Evolutionary conservation across 192 early-diverging fungal species (phyloP).

Genomic region (Mortierella antarctica): DNA sequence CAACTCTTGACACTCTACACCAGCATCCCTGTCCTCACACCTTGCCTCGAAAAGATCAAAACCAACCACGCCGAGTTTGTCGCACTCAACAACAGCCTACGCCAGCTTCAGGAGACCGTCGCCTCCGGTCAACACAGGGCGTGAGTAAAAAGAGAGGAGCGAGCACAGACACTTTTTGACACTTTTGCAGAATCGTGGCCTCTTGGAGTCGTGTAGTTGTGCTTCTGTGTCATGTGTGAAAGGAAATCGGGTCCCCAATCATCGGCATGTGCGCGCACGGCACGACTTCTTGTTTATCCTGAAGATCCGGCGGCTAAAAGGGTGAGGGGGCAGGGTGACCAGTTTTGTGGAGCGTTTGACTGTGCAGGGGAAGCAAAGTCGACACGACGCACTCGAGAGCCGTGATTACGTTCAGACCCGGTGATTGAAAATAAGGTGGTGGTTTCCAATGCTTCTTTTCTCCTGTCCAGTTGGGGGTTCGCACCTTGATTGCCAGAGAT

Average conservation of each 20-base stretch:
- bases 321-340: too few relatives aligned
- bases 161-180: not conserved
- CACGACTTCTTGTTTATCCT: too few relatives aligned
- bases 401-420: too few relatives aligned
- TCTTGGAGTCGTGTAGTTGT: not conserved
- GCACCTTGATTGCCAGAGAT: too few relatives aligned
- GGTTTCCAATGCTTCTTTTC: not conserved
- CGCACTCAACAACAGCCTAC: slow-evolving; percentile 24
- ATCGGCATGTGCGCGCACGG: too few relatives aligned
- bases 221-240: not conserved
- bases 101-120: slow-evolving; percentile 30
- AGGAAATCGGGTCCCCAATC: not conserved
- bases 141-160: slow-evolving; percentile 9
- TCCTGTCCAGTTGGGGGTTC: too few relatives aligned
- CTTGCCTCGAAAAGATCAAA: slow-evolving; percentile 48
- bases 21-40: slow-evolving; percentile 38
- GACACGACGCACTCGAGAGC: too few relatives aligned
- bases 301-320: too few relatives aligned
- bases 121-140: not conserved
- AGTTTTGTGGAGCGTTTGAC: too few relatives aligned
- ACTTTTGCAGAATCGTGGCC: not conserved
- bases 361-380: too few relatives aligned
- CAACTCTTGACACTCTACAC: slow-evolving; percentile 42
- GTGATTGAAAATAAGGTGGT: too few relatives aligned
- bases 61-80: slow-evolving; percentile 47